Conservation (phyloP, 768 basidiomycete genomes). For the Rhizopogon vesiculosus region DNA sequence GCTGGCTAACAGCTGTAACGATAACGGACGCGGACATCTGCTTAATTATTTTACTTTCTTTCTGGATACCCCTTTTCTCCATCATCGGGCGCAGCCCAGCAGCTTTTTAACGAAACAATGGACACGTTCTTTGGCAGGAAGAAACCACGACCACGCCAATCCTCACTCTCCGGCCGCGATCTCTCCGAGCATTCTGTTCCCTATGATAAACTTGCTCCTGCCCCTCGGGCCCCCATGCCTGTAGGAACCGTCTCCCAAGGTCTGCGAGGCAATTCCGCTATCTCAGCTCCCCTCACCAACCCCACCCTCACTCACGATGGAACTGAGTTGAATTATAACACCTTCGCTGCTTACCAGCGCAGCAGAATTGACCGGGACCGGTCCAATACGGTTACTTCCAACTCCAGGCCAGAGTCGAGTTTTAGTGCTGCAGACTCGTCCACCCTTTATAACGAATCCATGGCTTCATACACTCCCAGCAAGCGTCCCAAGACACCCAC, state of each 20-base stretch:
- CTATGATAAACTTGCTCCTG: constrained; percentile 62
- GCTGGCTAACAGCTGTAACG: too few species aligned
- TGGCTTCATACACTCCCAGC: constrained; percentile 29
- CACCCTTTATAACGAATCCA: constrained; percentile 51
- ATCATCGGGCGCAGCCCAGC: neutral
- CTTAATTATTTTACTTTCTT: neutral
- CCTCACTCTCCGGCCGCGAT: constrained; percentile 57
- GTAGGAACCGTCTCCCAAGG: constrained; percentile 53
- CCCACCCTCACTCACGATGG: constrained; percentile 70
- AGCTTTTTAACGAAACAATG: constrained; percentile 33
- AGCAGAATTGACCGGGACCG: constrained; percentile 52
- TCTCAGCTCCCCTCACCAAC: constrained; percentile 83
- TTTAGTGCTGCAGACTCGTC: constrained; percentile 54
- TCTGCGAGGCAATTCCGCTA: constrained; percentile 41
- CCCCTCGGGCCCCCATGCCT: constrained; percentile 54
- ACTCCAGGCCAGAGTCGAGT: constrained; percentile 41
- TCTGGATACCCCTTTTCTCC: neutral
- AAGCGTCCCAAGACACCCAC: constrained; percentile 31
- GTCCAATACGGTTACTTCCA: constrained; percentile 18
- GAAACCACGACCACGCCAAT: constrained; percentile 53
- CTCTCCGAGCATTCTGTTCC: constrained; percentile 65
- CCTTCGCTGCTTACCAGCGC: constrained; percentile 41
- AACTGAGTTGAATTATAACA: constrained; percentile 57
- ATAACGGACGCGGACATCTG: neutral
- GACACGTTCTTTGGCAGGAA: constrained; percentile 64